These are phyloP conservation scores for Alliaria petiolata DNA, from an alignment of 345 rosid genomes.

Conservation along the genomic window DNA sequence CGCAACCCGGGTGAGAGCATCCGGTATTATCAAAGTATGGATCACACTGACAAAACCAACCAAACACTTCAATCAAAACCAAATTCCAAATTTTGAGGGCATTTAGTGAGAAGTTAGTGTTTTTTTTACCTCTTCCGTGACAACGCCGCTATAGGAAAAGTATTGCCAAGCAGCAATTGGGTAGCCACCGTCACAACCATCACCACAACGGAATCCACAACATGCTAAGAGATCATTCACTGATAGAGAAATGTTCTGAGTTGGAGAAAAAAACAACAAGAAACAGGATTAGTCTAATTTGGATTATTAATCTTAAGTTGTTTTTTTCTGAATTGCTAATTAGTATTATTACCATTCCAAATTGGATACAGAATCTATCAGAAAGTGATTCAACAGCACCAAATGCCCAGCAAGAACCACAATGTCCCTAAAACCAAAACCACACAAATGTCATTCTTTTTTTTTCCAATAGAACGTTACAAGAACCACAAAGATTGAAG, in stretches of 20 bases:
- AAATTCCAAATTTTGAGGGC: not conserved
- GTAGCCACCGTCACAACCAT: constrained; percentile 88
- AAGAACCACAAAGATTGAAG: not conserved
- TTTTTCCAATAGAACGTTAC: not conserved
- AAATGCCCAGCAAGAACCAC: constrained; percentile 99
- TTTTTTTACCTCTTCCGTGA: constrained; percentile 74
- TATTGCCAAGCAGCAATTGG: constrained; percentile 75
- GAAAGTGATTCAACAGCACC: constrained; percentile 95
- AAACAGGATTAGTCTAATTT: not conserved
- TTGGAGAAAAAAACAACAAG: not conserved
- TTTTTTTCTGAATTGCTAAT: not conserved
- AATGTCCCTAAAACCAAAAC: constrained; percentile 68
- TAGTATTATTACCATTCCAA: constrained; percentile 52
- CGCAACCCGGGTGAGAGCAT: constrained; percentile 97
- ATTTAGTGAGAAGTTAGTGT: not conserved
- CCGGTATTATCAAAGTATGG: constrained; percentile 86
- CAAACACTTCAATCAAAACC: too few relatives aligned
- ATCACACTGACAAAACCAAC: constrained; percentile 58
- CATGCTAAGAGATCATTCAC: constrained; percentile 91
- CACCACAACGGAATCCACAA: constrained; percentile 91
- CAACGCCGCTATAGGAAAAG: constrained; percentile 83
- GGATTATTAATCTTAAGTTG: not conserved
- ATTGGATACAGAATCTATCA: constrained; percentile 93
- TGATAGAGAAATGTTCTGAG: constrained; percentile 75
- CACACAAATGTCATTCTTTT: constrained; percentile 15